Base-by-base conservation (phyloP, 805 yeast species). In the Cyberlindnera misumaiensis region DNA sequence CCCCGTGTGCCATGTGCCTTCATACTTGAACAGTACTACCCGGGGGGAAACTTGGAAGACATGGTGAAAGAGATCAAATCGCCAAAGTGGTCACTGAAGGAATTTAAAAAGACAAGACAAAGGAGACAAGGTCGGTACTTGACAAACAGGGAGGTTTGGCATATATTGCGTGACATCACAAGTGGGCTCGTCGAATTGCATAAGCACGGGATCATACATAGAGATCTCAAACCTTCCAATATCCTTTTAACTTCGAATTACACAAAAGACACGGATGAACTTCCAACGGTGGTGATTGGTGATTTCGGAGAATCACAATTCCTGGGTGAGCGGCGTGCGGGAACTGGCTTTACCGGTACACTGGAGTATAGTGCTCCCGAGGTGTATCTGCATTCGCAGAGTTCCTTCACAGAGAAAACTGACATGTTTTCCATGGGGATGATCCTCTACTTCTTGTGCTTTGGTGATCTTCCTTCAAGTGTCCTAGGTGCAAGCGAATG, bases 281-380 rank as follows among this genome's bases (percentile, higher is more conserved):
- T 80, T 11, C 95, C 95, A 0, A 72, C 69, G n/a, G 74, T 85
- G 2, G 66, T 86, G 11, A 89, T 88, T 11, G 80, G 94, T 32
- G 96, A 88, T 61, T 83, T 88, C 57, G 96, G 96, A 4, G 96
- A 88, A 57, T 84, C 93, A 6, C 84, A 83, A 46, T 65, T 83
- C 45, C 80, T 80, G 38, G 87, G 90, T 11, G 76, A 71, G 17
- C 59, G 56, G 30, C 64, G 88, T 34, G 67, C 69, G 9, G 79
- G 89, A 1, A 79, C 88, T 5, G 96, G 96, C 0, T 74, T 79
- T 31, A 88, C 96, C 0, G 96, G 96, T 0, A 88, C 96, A 0
- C 52, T 87, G 7, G 96, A 87, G 52, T 88, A 78, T 50, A 79
- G 87, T 15, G 95, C 96, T 0, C 96, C 96, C 0, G 95, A 87